Evolutionary conservation across 768 basidiomycete species (phyloP), one percentile per base, ranked within the genome.

Genomic region (Galerina sulciceps): DNA sequence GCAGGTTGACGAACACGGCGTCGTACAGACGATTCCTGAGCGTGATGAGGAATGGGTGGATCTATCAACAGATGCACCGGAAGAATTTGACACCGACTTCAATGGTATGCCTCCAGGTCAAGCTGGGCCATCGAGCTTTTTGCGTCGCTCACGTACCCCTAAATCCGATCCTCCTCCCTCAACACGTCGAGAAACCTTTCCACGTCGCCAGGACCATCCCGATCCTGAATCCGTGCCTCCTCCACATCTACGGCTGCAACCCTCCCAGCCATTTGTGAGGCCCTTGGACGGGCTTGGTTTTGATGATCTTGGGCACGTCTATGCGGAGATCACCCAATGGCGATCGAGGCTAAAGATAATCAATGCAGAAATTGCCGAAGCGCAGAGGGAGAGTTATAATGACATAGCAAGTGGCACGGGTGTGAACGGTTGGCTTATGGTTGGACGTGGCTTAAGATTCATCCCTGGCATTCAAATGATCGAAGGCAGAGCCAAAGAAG

Each of bases 401-500:
- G 83, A 89, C 64, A 91, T 93, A 56, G 88, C 89, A 9, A 83
- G 85, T 53, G 91, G 91, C 8, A 76, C 79, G 31, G 75, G 81
- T 45, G 82, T 90, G 58, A 88, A 87, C 64, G 92, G 92, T 0
- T 93, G 91, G 90, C 68, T 94, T 53, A 73, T 94, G 68, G 81
- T 91, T 40, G 92, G 92, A 9, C 79, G 84, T 23, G 90, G 89
- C 1, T 69, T 93, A 58, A 72, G 85, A 54, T 81, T 79, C 63
- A 69, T 93, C 23, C 85, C 85, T 31, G 85, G 85, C 2, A 71
- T 89, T 5, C 76, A 89, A 67, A 73, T 89, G 36, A 91, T 94
- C 20, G 88, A 91, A 67, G 92, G 92, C 1, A 75, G 89, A 58
- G 88, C 90, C 13, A 92, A 90, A 70, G 91, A 93, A 66, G 91